phyloP scores from a whole-genome alignment of 73 alveolate genomes.

The Paramecium sexaurelia region DNA sequence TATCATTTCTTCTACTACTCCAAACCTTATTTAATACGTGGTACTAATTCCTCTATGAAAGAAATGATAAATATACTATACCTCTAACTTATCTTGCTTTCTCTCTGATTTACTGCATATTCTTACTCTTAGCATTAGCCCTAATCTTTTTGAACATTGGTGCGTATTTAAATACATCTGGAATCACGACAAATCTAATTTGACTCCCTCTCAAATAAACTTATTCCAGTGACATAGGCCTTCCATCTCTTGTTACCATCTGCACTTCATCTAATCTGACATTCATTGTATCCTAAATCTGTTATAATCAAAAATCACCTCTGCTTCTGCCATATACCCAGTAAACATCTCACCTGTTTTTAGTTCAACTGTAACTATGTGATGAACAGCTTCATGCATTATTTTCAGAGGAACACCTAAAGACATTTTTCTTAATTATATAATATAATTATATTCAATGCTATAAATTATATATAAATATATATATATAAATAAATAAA shows the following conservation, averaged over 20 bases:
- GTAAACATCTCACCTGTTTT: slow-evolving; percentile 94
- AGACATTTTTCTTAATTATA: slow-evolving; percentile 72
- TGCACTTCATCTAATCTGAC: slow-evolving; percentile 96
- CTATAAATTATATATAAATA: not conserved
- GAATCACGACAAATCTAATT: slow-evolving; percentile 95
- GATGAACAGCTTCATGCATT: slow-evolving; percentile 97
- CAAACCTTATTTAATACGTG: slow-evolving; percentile 20
- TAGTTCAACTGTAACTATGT: slow-evolving; percentile 94
- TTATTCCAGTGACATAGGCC: slow-evolving; percentile 82
- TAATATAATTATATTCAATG: not conserved
- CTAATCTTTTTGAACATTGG: slow-evolving; percentile 98
- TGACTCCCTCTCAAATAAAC: slow-evolving; percentile 97
- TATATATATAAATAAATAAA: not conserved
- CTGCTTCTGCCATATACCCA: slow-evolving; percentile 98
- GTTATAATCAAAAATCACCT: slow-evolving; percentile 55
- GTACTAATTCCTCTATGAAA: slow-evolving; percentile 34
- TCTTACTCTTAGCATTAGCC: slow-evolving; percentile 89
- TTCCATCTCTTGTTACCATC: slow-evolving; percentile 95
- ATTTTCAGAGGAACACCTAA: slow-evolving; percentile 95
- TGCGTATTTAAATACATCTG: slow-evolving; percentile 97
- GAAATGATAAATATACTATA: not conserved
- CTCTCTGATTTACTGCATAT: slow-evolving; percentile 72
- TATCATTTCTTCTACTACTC: slow-evolving; percentile 47
- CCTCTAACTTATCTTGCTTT: slow-evolving; percentile 73
- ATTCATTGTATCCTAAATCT: slow-evolving; percentile 92